Evolutionary conservation across 2,329 filamentous ascomycete species (phyloP).

Genomic region (Metarhizium sp.): DNA sequence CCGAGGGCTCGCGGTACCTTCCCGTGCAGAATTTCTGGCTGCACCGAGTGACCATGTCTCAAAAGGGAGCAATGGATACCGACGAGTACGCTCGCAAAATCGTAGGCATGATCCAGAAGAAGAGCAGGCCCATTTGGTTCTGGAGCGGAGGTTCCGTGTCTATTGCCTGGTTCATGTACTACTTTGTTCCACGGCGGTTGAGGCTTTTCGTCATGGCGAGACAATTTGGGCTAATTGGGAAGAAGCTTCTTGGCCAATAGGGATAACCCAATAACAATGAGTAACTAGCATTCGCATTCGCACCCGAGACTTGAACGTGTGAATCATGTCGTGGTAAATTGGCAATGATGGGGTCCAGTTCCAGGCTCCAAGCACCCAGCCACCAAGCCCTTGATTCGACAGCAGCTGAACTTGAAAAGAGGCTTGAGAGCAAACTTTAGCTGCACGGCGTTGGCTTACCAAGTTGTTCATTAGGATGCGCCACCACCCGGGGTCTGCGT

Average conservation of each 20-base stretch:
- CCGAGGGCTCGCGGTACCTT: constrained; percentile 7
- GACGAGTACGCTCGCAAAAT: constrained; percentile 9
- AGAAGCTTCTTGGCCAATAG: neutral
- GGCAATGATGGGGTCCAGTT: too few species aligned
- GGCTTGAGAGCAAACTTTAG: too few species aligned
- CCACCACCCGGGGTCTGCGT: too few species aligned
- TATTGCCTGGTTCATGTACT: constrained; percentile 14
- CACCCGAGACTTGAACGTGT: too few species aligned
- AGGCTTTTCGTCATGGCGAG: constrained; percentile 1
- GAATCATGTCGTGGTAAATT: too few species aligned
- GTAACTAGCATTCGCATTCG: too few species aligned
- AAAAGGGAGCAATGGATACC: constrained; percentile 5
- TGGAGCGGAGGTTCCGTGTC: constrained; percentile 8
- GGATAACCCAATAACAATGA: too few species aligned
- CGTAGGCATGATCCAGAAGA: constrained; percentile 7
- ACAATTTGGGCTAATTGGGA: neutral
- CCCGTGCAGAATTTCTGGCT: constrained; percentile 9
- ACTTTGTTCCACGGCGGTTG: constrained; percentile 4
- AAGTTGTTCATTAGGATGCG: too few species aligned
- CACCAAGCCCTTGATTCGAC: too few species aligned
- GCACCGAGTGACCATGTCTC: constrained; percentile 4
- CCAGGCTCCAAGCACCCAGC: too few species aligned
- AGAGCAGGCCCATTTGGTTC: constrained; percentile 9
- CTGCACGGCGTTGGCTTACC: too few species aligned
- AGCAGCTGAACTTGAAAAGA: too few species aligned